Evolutionary conservation across 805 yeast genomes (phyloP).

Genomic region (Yamadazyma philogaea): DNA sequence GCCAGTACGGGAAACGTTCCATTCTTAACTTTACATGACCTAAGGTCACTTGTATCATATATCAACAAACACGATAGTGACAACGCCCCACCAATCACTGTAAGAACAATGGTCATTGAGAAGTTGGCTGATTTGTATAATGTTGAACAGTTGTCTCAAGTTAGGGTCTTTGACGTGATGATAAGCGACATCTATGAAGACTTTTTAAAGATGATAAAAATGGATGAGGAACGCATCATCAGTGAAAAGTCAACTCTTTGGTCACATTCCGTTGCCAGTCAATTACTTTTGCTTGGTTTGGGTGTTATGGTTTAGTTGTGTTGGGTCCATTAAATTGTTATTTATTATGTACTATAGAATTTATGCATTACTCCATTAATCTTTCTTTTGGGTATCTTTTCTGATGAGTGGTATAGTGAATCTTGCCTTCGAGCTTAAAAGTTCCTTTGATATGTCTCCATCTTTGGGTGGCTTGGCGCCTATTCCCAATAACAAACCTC

Average conservation of each 20-base stretch:
- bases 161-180: conserved; percentile 49
- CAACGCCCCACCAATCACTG: conserved; percentile 26
- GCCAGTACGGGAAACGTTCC: conserved; percentile 50
- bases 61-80: conserved; percentile 42
- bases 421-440: conserved; percentile 24
- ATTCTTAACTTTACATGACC: conserved; percentile 55
- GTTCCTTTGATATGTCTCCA: conserved; percentile 27
- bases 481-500: conserved; percentile 39
- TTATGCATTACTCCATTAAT: neutral
- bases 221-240: conserved; percentile 49
- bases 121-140: conserved; percentile 37
- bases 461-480: conserved; percentile 37
- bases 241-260: conserved; percentile 47
- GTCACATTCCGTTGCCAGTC: conserved; percentile 61
- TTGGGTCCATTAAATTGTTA: neutral
- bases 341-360: conserved; percentile 6
- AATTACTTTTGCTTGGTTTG: conserved; percentile 53
- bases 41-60: conserved; percentile 59
- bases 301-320: conserved; percentile 54
- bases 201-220: conserved; percentile 49
- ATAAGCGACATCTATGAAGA: conserved; percentile 59
- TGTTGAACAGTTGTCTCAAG: conserved; percentile 35
- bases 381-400: conserved; percentile 8
- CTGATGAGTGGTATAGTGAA: conserved; percentile 25
- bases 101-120: conserved; percentile 41